Conservation (phyloP, 2,329 filamentous ascomycete genomes). For the Hypoxylon sp. region DNA sequence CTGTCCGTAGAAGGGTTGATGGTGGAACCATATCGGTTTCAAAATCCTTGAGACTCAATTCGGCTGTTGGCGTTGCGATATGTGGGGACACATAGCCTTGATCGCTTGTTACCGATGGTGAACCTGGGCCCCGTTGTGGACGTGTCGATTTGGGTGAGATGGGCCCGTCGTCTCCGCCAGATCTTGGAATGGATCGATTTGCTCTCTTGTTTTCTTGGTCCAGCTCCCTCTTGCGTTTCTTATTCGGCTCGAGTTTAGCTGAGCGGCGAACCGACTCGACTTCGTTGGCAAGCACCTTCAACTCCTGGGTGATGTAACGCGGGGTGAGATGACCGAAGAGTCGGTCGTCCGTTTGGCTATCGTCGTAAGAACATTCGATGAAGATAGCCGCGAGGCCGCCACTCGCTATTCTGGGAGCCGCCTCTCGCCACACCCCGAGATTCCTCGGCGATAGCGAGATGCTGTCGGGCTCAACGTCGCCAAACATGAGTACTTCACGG, state of each 20-base stretch:
- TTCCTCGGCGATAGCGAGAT: constrained; percentile 86
- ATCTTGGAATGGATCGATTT: constrained; percentile 32
- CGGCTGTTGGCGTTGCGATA: constrained; percentile 61
- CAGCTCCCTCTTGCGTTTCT: constrained; percentile 73
- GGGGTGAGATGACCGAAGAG: constrained; percentile 93
- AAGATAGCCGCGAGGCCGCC: constrained; percentile 84
- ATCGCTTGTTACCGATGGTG: constrained; percentile 32
- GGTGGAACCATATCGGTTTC: constrained; percentile 42
- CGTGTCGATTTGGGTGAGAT: constrained; percentile 64
- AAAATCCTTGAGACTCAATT: constrained; percentile 57
- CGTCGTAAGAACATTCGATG: constrained; percentile 95
- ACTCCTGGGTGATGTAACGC: constrained; percentile 82
- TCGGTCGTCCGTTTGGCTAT: constrained; percentile 79
- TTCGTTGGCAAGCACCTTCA: constrained; percentile 76
- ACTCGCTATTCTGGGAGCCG: constrained; percentile 82
- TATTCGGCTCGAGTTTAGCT: constrained; percentile 61
- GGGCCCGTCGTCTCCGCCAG: constrained; percentile 56
- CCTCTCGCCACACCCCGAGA: constrained; percentile 84
- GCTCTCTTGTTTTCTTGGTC: constrained; percentile 45
- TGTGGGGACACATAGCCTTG: constrained; percentile 55
- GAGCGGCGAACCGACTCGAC: constrained; percentile 67
- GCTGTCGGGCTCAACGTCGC: constrained; percentile 93
- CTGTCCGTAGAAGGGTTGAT: constrained; percentile 37
- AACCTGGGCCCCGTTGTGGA: constrained; percentile 41
- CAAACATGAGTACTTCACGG: constrained; percentile 90